Evolutionary conservation across 1,284 basidiomycete species (phyloP), one percentile per base, ranked within the genome.

Genomic region (Puccinia novopanici): DNA sequence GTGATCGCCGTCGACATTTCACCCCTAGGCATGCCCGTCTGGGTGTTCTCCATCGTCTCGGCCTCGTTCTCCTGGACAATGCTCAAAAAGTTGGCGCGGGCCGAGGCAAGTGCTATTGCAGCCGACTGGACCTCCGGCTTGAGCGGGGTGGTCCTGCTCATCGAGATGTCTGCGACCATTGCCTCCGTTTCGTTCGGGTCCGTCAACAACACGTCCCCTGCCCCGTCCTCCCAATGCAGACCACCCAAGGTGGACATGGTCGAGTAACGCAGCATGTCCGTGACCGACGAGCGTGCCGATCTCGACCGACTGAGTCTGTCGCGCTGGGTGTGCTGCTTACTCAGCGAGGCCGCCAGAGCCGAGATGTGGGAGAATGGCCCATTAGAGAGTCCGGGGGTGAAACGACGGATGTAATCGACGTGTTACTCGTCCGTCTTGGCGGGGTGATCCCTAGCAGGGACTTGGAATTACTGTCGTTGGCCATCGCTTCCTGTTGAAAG

Each of bases 91-190:
- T 79, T 71, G 6, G 68, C 65, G 22, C 77, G 77, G 57, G 77
- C 77, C 5, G 77, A 57, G 22, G 77, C 68, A 8, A 78, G 55
- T 6, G 75, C 75, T 37, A 78, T 34, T 19, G 75, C 75, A 34
- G 75, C 75, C 19, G 27, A 55, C 42, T 79, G 63, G 48, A 68
- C 68, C 30, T 19, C 67, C 17, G 68, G 57, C n/a, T 67, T 65
- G 65, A 72, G 34, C 22, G 77, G 77, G 40, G 77, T 71, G 40
- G 45, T 22, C 10, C 55, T 68, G 19, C 52, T 55, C 30, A 79
- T 54, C 27, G 77, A 79, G 55, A 79, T 79, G 50, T 79, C 77
- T 5, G 77, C 77, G 42, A 79, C 77, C 77, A 79, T 79, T 2
- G 77, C 77, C 55, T 79, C 77, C 30, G 77, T 79, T 63, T 72